These are phyloP conservation scores for Xylaria cubensis DNA, from an alignment of 495 filamentous ascomycete species.

Conservation along the genomic window DNA sequence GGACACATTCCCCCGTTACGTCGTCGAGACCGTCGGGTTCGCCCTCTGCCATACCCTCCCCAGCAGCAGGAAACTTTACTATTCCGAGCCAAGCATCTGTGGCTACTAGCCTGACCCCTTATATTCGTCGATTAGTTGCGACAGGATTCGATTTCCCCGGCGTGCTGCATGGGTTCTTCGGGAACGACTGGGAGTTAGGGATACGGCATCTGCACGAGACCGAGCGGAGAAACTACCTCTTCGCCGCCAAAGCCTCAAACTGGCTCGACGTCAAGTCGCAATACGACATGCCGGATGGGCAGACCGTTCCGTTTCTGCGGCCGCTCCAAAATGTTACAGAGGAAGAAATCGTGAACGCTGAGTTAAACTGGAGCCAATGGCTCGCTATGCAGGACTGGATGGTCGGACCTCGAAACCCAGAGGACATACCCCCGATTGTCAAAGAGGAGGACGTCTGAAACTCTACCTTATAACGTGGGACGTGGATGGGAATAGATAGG, in stretches of 20 bases:
- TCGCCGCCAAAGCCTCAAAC: constrained; percentile 88
- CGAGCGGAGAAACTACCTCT: constrained; percentile 92
- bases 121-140: constrained; percentile 87
- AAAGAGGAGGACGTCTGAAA: constrained; percentile 32
- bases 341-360: constrained; percentile 82
- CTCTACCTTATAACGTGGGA: background rate
- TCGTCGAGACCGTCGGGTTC: constrained; percentile 41
- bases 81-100: constrained; percentile 38
- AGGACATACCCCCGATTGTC: constrained; percentile 33
- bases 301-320: constrained; percentile 85
- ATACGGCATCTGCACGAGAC: constrained; percentile 84
- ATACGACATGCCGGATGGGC: constrained; percentile 82
- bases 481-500: background rate
- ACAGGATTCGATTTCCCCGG: constrained; percentile 88
- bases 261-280: constrained; percentile 87
- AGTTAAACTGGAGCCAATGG: constrained; percentile 85
- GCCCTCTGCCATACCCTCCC: constrained; percentile 37
- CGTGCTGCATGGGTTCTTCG: constrained; percentile 92
- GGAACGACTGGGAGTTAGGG: constrained; percentile 84
- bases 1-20: constrained; percentile 42
- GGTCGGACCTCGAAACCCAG: constrained; percentile 67
- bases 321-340: constrained; percentile 76
- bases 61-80: constrained; percentile 35
- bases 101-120: constrained; percentile 82
- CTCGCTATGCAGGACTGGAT: constrained; percentile 97